Evolutionary conservation across 805 yeast genomes (phyloP).

Genomic region (Saccharomycopsis sp.): DNA sequence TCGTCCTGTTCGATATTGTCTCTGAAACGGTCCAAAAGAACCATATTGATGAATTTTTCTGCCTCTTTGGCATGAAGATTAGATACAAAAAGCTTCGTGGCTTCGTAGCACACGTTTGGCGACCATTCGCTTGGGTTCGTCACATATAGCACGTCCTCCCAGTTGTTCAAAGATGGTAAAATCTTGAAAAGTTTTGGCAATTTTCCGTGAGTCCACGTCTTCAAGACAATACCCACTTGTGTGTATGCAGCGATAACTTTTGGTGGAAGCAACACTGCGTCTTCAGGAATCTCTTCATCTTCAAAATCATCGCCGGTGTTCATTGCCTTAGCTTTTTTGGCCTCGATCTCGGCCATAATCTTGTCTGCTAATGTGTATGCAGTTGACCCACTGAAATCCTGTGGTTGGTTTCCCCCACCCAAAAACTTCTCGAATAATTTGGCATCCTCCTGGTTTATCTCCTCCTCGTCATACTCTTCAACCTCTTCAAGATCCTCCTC

Average conservation of each 20-base stretch:
- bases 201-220: slow-evolving; percentile 91
- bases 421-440: slow-evolving; percentile 77
- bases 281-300: slow-evolving; percentile 36
- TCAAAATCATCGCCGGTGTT: slow-evolving; percentile 19
- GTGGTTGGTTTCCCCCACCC: slow-evolving; percentile 29
- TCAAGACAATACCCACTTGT: slow-evolving; percentile 79
- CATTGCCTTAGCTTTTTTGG: slow-evolving; percentile 22
- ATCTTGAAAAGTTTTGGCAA: slow-evolving; percentile 95
- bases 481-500: slow-evolving; percentile 46
- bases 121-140: slow-evolving; percentile 94
- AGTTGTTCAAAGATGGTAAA: slow-evolving; percentile 83
- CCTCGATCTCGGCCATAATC: slow-evolving; percentile 65
- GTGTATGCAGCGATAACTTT: slow-evolving; percentile 93
- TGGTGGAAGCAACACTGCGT: slow-evolving; percentile 86
- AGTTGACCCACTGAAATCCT: slow-evolving; percentile 31
- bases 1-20: slow-evolving; percentile 64
- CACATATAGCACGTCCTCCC: slow-evolving; percentile 93
- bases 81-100: slow-evolving; percentile 89
- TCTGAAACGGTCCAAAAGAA: slow-evolving; percentile 67
- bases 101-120: slow-evolving; percentile 90
- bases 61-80: slow-evolving; percentile 84
- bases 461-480: slow-evolving; percentile 50
- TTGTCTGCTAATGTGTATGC: slow-evolving; percentile 80
- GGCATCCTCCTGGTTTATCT: slow-evolving; percentile 74
- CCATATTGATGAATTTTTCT: slow-evolving; percentile 67